Base-by-base conservation (phyloP, 2,329 filamentous ascomycete genomes). In the Ceratocystis cubensis region DNA sequence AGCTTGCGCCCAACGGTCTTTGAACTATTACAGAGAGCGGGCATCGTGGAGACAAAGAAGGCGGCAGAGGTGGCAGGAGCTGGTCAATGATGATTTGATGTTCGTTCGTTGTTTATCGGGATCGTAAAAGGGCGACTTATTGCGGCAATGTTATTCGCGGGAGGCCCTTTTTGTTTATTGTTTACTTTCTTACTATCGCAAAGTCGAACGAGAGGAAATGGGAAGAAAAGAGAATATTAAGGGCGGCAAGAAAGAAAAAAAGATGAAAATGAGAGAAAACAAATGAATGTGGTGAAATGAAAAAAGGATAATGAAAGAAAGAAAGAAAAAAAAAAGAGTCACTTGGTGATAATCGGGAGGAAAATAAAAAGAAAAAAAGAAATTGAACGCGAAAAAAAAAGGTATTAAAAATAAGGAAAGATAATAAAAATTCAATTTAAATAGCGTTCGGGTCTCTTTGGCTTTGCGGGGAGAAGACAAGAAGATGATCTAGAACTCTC, bases 1-100 rank as follows among this genome's bases (percentile, higher is more conserved):
- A 96, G 88, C 86, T 96, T 96, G 79, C 91, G 89, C 84, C 95
- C 89, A 72, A 93, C 90, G 66, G 89, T 91, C 80, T 95, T 90
- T 70, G 84, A 86, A 71, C 87, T 85, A 73, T 87, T 86, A 75
- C 88, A 88, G 69, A 79, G 74, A 73, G 75, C 71, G 72, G 69
- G 69, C 69, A 70, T 70, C 30, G 50, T 62, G 50, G 20, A n/a
- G 7, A 20, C 28, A 28, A 37, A 37, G 53, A 33, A 59, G 17
- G 7, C 3, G 22, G 7, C 10, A 13, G 53, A n/a, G 13, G 3
- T 10, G 10, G 10, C 10, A 41, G 10, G 37, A 41, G 8, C 8
- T 41, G 10, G 8, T 41, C 2, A 41, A 41, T 13, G 8, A 41
- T 13, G 37, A 41, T 33, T 33, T 33, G 30, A 33, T 33, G 30